Conservation (phyloP, 2,329 filamentous ascomycete species). For the Aphanocladium album region DNA sequence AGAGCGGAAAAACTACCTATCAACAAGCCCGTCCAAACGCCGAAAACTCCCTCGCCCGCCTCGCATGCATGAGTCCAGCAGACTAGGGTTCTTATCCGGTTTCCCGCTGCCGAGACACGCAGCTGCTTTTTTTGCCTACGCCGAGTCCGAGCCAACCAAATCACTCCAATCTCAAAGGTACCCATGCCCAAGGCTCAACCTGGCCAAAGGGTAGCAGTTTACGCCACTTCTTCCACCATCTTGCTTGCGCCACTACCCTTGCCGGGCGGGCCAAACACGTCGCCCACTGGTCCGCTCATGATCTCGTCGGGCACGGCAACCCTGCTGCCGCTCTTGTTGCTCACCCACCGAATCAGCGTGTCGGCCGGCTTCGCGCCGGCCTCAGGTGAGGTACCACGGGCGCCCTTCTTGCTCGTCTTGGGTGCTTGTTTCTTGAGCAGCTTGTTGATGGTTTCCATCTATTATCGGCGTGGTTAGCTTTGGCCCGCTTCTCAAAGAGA, state of each 20-base stretch:
- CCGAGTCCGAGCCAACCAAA: not conserved
- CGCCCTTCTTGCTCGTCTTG: conserved; percentile 58
- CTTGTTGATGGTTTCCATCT: conserved; percentile 91
- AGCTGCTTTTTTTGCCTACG: not conserved
- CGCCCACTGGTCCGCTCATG: conserved; percentile 57
- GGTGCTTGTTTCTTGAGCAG: conserved; percentile 81
- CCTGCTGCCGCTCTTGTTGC: conserved; percentile 56
- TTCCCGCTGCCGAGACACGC: not conserved
- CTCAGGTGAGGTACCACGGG: conserved; percentile 45
- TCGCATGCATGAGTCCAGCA: not conserved
- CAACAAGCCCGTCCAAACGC: not conserved
- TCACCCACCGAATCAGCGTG: conserved; percentile 66
- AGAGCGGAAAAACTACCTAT: not conserved
- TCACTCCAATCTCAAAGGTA: not conserved
- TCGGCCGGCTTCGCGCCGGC: conserved; percentile 48
- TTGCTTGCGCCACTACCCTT: conserved; percentile 34
- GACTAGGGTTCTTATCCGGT: not conserved
- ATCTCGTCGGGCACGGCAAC: conserved; percentile 66
- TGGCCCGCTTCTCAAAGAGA: not conserved
- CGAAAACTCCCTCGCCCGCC: not conserved
- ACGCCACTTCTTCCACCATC: conserved; percentile 53
- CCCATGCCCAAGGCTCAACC: not conserved
- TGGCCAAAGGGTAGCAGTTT: not conserved
- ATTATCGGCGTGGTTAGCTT: not conserved
- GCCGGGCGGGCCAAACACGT: conserved; percentile 40